Percentiles rank a stretch among this genome's conserved stretches.
Evolutionary conservation across 371 early-diverging fungal genomes (phyloP).

Genomic region (Syncephalastrum contaminatum): DNA sequence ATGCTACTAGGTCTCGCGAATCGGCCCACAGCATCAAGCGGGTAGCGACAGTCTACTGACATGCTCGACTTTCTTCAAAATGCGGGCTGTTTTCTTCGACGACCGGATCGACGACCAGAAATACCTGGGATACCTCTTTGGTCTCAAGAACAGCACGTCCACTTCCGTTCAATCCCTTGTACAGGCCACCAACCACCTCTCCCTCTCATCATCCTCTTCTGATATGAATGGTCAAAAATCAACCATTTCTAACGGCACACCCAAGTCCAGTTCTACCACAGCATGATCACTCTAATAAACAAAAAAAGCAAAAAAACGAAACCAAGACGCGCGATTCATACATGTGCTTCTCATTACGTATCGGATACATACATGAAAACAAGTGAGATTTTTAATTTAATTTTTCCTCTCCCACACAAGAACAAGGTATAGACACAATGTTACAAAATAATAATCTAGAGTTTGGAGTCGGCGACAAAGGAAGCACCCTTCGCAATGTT

Average conservation of each 20-base stretch:
- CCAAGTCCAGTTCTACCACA: slow-evolving; percentile 3
- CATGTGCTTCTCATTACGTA: not conserved
- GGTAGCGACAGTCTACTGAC: slow-evolving; percentile 99
- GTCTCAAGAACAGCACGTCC: slow-evolving; percentile 27
- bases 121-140: slow-evolving; percentile 73
- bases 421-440: not conserved
- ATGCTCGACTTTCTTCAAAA: slow-evolving; percentile 94
- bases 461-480: slow-evolving; percentile 48
- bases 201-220: slow-evolving; percentile 20
- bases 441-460: slow-evolving; percentile 14
- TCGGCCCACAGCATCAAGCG: slow-evolving; percentile 99
- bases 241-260: not conserved
- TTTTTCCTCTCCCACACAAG: not conserved
- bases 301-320: slow-evolving; percentile 6
- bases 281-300: slow-evolving; percentile 1
- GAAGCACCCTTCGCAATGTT: slow-evolving; percentile 73
- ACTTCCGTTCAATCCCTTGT: slow-evolving; percentile 21
- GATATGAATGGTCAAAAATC: too few relatives aligned
- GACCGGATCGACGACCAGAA: slow-evolving; percentile 92
- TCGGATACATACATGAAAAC: not conserved
- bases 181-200: slow-evolving; percentile 29
- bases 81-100: slow-evolving; percentile 95
- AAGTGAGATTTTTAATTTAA: not conserved
- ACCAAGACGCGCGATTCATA: not conserved
- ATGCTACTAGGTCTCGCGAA: slow-evolving; percentile 71